These are phyloP conservation scores for Aspergillus versicolor DNA, from an alignment of 2,329 filamentous ascomycete genomes.

Conservation along the genomic window DNA sequence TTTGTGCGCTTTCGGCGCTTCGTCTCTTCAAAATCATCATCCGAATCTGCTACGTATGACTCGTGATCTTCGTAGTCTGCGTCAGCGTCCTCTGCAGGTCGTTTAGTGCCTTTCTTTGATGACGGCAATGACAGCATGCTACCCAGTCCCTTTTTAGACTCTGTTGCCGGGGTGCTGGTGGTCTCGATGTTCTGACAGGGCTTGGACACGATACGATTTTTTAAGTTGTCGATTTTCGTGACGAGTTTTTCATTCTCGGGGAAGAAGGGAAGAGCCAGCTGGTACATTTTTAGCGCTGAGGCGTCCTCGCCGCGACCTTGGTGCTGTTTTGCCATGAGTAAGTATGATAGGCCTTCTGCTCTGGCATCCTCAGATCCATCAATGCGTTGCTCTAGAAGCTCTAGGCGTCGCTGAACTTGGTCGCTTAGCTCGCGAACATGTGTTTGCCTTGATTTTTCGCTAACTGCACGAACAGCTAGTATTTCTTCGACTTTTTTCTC, in stretches of 20 bases:
- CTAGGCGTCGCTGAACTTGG: constrained; percentile 75
- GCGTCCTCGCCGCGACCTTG: constrained; percentile 78
- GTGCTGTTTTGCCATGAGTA: constrained; percentile 90
- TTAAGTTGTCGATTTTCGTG: constrained; percentile 54
- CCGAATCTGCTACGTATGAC: constrained; percentile 27
- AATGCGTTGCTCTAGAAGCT: constrained; percentile 83
- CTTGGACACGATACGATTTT: constrained; percentile 48
- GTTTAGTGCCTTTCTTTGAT: constrained; percentile 26
- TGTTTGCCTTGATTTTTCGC: constrained; percentile 51
- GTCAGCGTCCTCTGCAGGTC: constrained; percentile 31
- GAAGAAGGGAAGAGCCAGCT: constrained; percentile 79
- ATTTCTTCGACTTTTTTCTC: constrained; percentile 90
- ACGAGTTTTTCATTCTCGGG: constrained; percentile 77
- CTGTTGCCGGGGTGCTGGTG: constrained; percentile 14
- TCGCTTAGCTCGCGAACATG: constrained; percentile 63
- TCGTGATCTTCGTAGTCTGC: constrained; percentile 31
- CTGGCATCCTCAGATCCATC: constrained; percentile 72
- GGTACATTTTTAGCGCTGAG: constrained; percentile 80
- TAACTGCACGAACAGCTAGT: constrained; percentile 69
- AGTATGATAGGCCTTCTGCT: constrained; percentile 77
- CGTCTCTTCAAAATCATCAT: constrained; percentile 28
- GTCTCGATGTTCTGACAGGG: constrained; percentile 17
- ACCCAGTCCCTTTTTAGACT: constrained; percentile 25
- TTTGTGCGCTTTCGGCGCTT: constrained; percentile 32
- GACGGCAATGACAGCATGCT: constrained; percentile 35